Base-by-base conservation (phyloP, 129 eudicot species). In the Kitagawia praeruptora region DNA sequence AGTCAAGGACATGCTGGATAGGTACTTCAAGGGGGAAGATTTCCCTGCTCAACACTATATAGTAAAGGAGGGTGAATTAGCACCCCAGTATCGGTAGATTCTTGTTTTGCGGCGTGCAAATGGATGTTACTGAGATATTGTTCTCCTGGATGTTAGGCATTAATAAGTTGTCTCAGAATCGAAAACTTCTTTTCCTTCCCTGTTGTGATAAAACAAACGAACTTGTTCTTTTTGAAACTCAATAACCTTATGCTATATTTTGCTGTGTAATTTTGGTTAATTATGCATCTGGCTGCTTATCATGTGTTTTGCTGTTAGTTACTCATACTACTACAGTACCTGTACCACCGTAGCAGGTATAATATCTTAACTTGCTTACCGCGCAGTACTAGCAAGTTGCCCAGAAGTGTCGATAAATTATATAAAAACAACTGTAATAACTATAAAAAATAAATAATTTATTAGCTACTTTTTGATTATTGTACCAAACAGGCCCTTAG, bases 21-120 rank as follows among this genome's bases (percentile, higher is more conserved):
- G 88, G 81, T 95, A 95, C 83, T 95, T 95, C 93, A 95, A 92
- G 85, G 98, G 97, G 46, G 96, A 95, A 81, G 97, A 95, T 75
- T 95, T 95, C 64, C 97, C 91, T 14, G 58, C 93, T 18, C 90
- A 92, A 21, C 83, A 95, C 73, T 95, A 95, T 89, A 95, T 95
- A 79, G 98, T 95, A 47, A 95, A 95, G 94, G 90, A 90, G 83
- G 98, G 98, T 80, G 98, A 95, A 79, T 82, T 95, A n/a, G 98
- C 98, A 54, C 83, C 86, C 85, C 98, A 95, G 87, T 95, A 95
- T 42, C 91, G 96, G 15, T 95, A 86, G 88, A 77, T 21, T 28
- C 19, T 67, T 61, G 47, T 45, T 42, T 38, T 61, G 34, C 41
- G 37, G 37, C 37, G 37, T 2, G 78, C 34, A 21, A 5, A 12